Percentiles rank a stretch among this genome's conserved stretches.
These are phyloP conservation scores for Tulasnella sp. DNA, from an alignment of 768 basidiomycete genomes.

Conservation along the genomic window DNA sequence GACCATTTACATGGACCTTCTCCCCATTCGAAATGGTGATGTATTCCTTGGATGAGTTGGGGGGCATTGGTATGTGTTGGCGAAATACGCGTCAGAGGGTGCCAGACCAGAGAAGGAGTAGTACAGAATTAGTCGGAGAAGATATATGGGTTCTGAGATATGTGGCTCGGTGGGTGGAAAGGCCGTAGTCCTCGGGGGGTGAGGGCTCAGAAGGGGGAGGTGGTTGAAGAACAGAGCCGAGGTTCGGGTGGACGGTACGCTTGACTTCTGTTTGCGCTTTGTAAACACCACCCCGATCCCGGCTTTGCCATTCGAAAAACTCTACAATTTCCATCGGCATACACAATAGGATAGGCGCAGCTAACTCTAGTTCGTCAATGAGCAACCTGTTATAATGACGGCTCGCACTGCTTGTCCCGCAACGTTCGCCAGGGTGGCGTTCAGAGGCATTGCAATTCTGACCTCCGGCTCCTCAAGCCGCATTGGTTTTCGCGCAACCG, in stretches of 20 bases:
- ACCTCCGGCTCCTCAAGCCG: not conserved
- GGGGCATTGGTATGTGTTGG: conserved; percentile 8
- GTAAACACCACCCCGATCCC: conserved; percentile 6
- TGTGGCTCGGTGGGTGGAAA: not conserved
- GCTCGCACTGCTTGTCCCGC: not conserved
- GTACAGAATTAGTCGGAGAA: conserved; percentile 1
- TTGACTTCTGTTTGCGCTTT: conserved; percentile 13
- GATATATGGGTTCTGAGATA: conserved; percentile 11
- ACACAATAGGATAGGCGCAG: not conserved
- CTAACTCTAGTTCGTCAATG: not conserved
- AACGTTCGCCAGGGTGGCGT: not conserved
- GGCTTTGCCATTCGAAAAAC: not conserved
- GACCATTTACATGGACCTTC: conserved; percentile 81
- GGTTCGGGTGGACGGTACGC: not conserved
- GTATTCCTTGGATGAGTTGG: conserved; percentile 20
- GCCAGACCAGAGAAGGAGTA: conserved; percentile 3
- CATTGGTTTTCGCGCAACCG: not conserved
- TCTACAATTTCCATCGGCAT: not conserved
- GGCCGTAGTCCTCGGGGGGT: not conserved
- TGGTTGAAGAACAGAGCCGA: conserved; percentile 14
- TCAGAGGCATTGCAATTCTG: not conserved
- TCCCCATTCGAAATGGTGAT: conserved; percentile 52
- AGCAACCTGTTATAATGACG: not conserved
- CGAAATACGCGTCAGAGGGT: conserved; percentile 4
- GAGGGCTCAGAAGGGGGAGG: conserved; percentile 6